These are phyloP conservation scores for Xerocomellus intermedius DNA, from an alignment of 768 basidiomycete species.

Conservation along the genomic window DNA sequence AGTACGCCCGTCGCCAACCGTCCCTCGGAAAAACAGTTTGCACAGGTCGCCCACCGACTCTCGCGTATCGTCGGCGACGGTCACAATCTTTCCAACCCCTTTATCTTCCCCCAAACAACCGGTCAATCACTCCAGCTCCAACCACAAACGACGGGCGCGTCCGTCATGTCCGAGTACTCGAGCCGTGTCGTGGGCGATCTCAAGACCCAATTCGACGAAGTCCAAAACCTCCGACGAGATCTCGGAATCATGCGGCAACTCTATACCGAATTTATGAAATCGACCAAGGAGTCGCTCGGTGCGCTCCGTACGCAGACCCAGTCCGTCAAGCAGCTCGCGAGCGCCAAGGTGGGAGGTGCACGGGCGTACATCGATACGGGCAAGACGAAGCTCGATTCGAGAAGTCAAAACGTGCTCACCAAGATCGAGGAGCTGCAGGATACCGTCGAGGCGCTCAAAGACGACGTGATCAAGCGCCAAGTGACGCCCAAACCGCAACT, in stretches of 20 bases:
- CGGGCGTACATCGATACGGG: constrained; percentile 88
- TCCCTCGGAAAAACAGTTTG: constrained; percentile 77
- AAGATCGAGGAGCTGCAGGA: constrained; percentile 94
- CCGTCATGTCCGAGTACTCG: constrained; percentile 69
- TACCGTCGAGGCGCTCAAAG: constrained; percentile 81
- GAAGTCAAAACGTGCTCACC: constrained; percentile 87
- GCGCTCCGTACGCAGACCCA: constrained; percentile 81
- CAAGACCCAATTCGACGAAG: constrained; percentile 91
- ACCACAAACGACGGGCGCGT: constrained; percentile 75
- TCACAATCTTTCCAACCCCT: constrained; percentile 33
- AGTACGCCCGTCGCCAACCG: constrained; percentile 62
- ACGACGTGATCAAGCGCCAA: constrained; percentile 88
- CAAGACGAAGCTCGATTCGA: constrained; percentile 85
- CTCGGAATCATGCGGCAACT: constrained; percentile 92
- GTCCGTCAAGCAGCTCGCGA: constrained; percentile 84
- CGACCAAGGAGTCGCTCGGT: constrained; percentile 83
- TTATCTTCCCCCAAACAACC: constrained; percentile 60
- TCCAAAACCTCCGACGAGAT: constrained; percentile 91
- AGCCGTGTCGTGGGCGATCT: constrained; percentile 75
- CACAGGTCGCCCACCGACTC: constrained; percentile 66
- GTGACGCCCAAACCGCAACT: constrained; percentile 76
- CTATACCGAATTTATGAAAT: constrained; percentile 90
- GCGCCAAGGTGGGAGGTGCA: constrained; percentile 77
- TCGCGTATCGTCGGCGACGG: constrained; percentile 62
- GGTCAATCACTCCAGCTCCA: constrained; percentile 58